phyloP scores from a whole-genome alignment of 495 filamentous ascomycete genomes.

The Penicillium canariense region DNA sequence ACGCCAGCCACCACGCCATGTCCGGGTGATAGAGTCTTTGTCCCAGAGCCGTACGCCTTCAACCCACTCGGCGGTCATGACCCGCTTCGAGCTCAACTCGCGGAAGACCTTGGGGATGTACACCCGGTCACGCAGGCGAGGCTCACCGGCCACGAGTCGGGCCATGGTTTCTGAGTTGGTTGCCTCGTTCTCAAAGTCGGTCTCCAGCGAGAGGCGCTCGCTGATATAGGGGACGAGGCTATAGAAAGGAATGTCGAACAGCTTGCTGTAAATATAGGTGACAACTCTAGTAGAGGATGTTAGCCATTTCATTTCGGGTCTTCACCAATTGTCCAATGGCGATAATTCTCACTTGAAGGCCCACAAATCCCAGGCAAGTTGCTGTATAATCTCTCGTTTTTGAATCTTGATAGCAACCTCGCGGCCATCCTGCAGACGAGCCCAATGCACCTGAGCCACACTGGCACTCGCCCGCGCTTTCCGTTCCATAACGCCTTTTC shows the following conservation, averaged over 20 bases:
- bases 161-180: constrained; percentile 84
- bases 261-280: constrained; percentile 68
- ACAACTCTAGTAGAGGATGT: constrained; percentile 63
- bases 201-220: constrained; percentile 84
- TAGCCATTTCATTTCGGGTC: background rate
- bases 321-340: background rate
- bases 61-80: constrained; percentile 97
- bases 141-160: constrained; percentile 69
- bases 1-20: constrained; percentile 75
- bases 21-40: constrained; percentile 67
- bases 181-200: constrained; percentile 90
- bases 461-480: constrained; percentile 83
- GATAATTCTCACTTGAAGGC: constrained; percentile 73
- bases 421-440: constrained; percentile 73
- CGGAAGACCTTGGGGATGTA: constrained; percentile 84
- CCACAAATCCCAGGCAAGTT: constrained; percentile 92
- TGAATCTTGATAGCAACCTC: constrained; percentile 96
- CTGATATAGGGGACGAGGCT: constrained; percentile 84
- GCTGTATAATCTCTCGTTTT: constrained; percentile 86
- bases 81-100: constrained; percentile 75
- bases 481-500: constrained; percentile 83
- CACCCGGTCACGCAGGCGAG: constrained; percentile 71
- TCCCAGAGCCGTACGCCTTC: constrained; percentile 92
- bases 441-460: constrained; percentile 97
- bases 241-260: constrained; percentile 88